Conservation (phyloP, 768 basidiomycete species). For the Xanthoconium stramineum region DNA sequence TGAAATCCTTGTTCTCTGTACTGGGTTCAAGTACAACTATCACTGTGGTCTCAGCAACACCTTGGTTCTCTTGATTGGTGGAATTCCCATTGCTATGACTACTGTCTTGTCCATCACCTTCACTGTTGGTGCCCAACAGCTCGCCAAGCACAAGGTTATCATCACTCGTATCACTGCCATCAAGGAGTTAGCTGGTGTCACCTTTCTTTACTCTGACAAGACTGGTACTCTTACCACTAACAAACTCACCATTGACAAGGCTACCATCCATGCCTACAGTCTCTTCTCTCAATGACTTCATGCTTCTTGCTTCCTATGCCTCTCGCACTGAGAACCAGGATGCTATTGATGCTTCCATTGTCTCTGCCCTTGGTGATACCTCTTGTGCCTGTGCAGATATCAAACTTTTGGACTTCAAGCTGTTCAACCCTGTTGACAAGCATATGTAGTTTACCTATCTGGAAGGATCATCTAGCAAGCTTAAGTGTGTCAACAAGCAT, state of each 20-base stretch:
- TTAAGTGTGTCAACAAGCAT: slow-evolving; percentile 99
- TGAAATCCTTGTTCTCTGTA: slow-evolving; percentile 92
- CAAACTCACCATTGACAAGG: slow-evolving; percentile 96
- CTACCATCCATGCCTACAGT: slow-evolving; percentile 88
- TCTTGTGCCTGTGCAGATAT: slow-evolving; percentile 83
- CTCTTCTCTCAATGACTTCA: slow-evolving; percentile 85
- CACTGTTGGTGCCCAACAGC: slow-evolving; percentile 97
- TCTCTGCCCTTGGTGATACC: slow-evolving; percentile 71
- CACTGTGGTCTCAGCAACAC: slow-evolving; percentile 96
- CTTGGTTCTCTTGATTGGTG: slow-evolving; percentile 97
- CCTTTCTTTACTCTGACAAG: slow-evolving; percentile 98
- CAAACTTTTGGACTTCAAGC: slow-evolving; percentile 97
- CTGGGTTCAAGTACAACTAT: slow-evolving; percentile 87
- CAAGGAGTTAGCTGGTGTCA: slow-evolving; percentile 97
- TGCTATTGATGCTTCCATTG: slow-evolving; percentile 89
- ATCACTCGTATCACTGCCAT: slow-evolving; percentile 99
- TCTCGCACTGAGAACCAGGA: slow-evolving; percentile 99
- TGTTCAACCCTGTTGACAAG: slow-evolving; percentile 99
- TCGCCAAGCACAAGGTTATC: slow-evolving; percentile 99
- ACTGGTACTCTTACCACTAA: slow-evolving; percentile 98
- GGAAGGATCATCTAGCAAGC: slow-evolving; percentile 89
- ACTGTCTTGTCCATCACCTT: slow-evolving; percentile 97
- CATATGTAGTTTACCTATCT: slow-evolving; percentile 98
- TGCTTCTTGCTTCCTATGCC: slow-evolving; percentile 92
- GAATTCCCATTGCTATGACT: slow-evolving; percentile 99